Evolutionary conservation across 2,329 filamentous ascomycete genomes (phyloP), one percentile per base, ranked within the genome.

Genomic region (Colletotrichum lupini): DNA sequence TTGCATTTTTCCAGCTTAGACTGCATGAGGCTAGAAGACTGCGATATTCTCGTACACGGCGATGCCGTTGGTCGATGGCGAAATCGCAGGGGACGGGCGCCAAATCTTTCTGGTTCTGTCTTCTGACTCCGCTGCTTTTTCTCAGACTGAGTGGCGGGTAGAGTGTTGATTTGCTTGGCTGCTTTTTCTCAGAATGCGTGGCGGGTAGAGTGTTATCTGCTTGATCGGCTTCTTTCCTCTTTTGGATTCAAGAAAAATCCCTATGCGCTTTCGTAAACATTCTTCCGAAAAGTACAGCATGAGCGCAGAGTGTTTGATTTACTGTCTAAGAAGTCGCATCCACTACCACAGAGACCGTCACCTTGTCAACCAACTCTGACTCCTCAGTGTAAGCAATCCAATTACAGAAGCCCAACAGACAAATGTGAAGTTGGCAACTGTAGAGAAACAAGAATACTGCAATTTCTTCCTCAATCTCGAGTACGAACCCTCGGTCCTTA

Each of bases 371-470:
- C 65, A 67, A 35, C 56, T 60, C 32, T 67, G 65, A 14, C 65
- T 67, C 19, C 22, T 60, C 2, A 67, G 32, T 1, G 65, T 60
- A 4, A 60, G 59, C 2, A 67, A 52, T 1, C 56, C 65, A 37
- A 67, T 37, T 0, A 67, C 37, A 6, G 65, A 67, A 12, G 65
- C 65, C 56, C 65, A 67, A n/a, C 65, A 60, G n/a, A 67, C 65
- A 32, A 67, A 67, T 9, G 59, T 22, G n/a, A 67, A 67, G 6
- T 67, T 67, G 1, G 56, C 65, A 2, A 67, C 37, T 19, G 65
- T 67, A 16, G 65, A 67, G 30, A 67, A 60, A n/a, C 57, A 67
- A n/a, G 28, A 67, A 16, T 60, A 67, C 37, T 67, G 65, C 56
- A 67, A 24, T 56, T 67, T 67, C 42, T 60, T 60, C 42, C 56